Evolutionary conservation across 805 yeast genomes (phyloP).

Genomic region (Brettanomyces bruxellensis): DNA sequence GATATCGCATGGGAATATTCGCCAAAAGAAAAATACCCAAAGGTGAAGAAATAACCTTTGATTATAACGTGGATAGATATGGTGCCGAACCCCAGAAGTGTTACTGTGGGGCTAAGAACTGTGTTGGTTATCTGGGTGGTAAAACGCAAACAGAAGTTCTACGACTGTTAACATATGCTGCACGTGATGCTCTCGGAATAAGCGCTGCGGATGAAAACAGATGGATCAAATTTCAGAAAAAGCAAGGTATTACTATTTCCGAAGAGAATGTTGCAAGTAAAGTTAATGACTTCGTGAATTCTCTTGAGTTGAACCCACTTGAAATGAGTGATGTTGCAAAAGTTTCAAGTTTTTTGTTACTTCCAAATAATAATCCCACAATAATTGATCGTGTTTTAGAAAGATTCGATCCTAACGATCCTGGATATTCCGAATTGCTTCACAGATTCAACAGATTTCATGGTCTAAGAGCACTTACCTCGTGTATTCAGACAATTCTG

Average conservation of each 20-base stretch:
- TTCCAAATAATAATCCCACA: constrained; percentile 53
- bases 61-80: constrained; percentile 90
- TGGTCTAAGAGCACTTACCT: constrained; percentile 74
- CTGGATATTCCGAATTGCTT: constrained; percentile 32
- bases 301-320: constrained; percentile 46
- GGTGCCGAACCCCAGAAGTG: constrained; percentile 94
- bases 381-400: constrained; percentile 59
- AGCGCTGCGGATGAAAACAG: constrained; percentile 56
- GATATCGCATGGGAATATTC: constrained; percentile 89
- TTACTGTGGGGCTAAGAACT: constrained; percentile 86
- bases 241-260: constrained; percentile 34
- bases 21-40: constrained; percentile 59
- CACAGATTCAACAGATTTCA: constrained; percentile 64
- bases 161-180: constrained; percentile 68
- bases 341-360: constrained; percentile 75
- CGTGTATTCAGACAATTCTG: constrained; percentile 37
- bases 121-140: constrained; percentile 92
- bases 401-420: constrained; percentile 39
- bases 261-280: constrained; percentile 46
- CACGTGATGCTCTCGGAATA: constrained; percentile 82
- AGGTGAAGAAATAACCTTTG: constrained; percentile 90
- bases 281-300: constrained; percentile 56
- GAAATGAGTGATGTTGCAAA: constrained; percentile 55
- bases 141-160: constrained; percentile 94
- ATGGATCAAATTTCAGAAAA: constrained; percentile 57